Base-by-base conservation (phyloP, 2,329 filamentous ascomycete species). In the Venturia asperata region DNA sequence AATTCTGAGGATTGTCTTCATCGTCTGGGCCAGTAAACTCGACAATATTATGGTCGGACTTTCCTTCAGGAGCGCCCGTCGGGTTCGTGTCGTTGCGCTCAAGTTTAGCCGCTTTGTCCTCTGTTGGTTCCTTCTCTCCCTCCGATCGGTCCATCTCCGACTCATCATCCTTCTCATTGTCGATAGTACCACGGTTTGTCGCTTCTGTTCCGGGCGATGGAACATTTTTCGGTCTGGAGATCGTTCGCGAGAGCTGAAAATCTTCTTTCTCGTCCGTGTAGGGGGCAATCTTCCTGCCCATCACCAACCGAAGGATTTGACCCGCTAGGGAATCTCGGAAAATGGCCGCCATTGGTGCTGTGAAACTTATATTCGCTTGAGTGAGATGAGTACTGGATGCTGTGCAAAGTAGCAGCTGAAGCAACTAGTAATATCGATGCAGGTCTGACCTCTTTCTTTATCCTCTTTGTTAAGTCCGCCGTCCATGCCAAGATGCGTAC, bases 1-100 rank as follows among this genome's bases (percentile, higher is more conserved):
- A 66, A 43, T 66, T 66, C 47, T 66, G 65, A 37, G 65, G 65
- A 65, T 66, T 64, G 24, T 64, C 60, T 61, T 58, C 47, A 42
- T 66, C 65, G 41, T 66, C 52, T 41, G 62, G 15, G 13, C 62
- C 63, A 37, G 24, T 41, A 19, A 49, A 66, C n/a, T 60, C 49
- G 34, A 66, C 61, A n/a, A 66, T 17, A 64, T 52, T 61, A 21
- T 24, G 24, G 43, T 65, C 64, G 13, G 39, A 13, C n/a, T 17
- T 45, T 11, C 13, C 47, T 27, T 60, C 45, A 19, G 37, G 34
- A 42, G 30, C 63, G 1, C 47, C 63, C 11, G 63, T 27, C 6
- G 52, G 30, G 37, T 58, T 58, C 15, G 52, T 58, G 15, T 58
- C 52, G 30, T 58, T 58, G 52, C 52, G 52, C 30, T 58, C 52